phyloP scores from a whole-genome alignment of 2,329 filamentous ascomycete species.

The Gnomoniopsis smithogilvyi region DNA sequence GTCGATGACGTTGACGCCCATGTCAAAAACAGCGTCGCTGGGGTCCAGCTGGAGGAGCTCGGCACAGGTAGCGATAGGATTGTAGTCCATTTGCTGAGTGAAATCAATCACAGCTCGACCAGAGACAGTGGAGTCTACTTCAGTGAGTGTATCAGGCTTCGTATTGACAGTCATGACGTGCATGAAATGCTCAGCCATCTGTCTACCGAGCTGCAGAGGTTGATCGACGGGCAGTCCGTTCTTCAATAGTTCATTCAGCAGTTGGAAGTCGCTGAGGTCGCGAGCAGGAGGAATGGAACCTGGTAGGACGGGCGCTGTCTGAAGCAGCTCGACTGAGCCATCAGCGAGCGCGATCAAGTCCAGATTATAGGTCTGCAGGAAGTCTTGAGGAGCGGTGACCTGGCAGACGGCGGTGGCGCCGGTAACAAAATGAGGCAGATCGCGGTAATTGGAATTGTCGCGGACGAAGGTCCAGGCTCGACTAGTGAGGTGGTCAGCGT shows the following conservation, averaged over 20 bases:
- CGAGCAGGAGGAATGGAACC: background rate
- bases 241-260: background rate
- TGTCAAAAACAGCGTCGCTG: background rate
- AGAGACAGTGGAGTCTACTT: background rate
- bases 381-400: background rate
- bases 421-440: background rate
- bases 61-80: background rate
- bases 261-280: slow-evolving; percentile 3
- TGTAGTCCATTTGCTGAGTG: background rate
- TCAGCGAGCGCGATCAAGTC: background rate
- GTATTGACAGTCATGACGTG: background rate
- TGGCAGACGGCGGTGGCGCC: background rate
- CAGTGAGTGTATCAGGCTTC: background rate
- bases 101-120: background rate
- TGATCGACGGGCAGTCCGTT: background rate
- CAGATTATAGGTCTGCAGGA: background rate
- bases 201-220: background rate
- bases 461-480: slow-evolving; percentile 13
- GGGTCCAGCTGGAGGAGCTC: background rate
- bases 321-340: background rate
- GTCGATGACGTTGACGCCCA: slow-evolving; percentile 2
- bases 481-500: no score
- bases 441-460: background rate
- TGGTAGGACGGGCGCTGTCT: background rate
- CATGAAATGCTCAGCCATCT: background rate